Evolutionary conservation across 345 rosid species (phyloP).

Genomic region (Brassica nigra): DNA sequence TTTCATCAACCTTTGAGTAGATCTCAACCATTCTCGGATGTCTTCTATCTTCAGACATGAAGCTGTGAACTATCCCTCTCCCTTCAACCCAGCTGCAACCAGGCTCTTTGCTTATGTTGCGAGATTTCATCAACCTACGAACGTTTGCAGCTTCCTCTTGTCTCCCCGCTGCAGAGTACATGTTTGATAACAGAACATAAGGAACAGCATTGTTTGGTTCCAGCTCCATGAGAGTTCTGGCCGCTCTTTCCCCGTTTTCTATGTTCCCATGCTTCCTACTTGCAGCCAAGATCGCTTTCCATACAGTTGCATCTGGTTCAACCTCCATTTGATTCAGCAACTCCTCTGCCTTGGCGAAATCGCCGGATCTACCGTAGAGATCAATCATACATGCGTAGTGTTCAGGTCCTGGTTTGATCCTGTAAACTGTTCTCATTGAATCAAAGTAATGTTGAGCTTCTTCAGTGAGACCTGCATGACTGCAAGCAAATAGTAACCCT

Average conservation of each 20-base stretch:
- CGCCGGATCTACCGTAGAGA: slow-evolving; percentile 82
- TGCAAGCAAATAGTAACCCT: slow-evolving; percentile 88
- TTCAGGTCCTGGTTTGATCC: slow-evolving; percentile 76
- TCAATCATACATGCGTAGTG: slow-evolving; percentile 96
- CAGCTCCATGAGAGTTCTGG: slow-evolving; percentile 61
- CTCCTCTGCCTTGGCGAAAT: slow-evolving; percentile 62
- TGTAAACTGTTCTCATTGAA: slow-evolving; percentile 61
- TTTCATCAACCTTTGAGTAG: slow-evolving; percentile 71
- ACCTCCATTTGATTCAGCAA: slow-evolving; percentile 65
- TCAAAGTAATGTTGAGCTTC: slow-evolving; percentile 60
- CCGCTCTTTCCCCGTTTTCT: slow-evolving; percentile 80
- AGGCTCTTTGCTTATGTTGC: slow-evolving; percentile 74
- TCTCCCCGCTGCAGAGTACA: slow-evolving; percentile 68
- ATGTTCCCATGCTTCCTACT: slow-evolving; percentile 71
- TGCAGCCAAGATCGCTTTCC: slow-evolving; percentile 81
- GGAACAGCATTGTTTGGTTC: slow-evolving; percentile 78
- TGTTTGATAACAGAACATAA: slow-evolving; percentile 70
- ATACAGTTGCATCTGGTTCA: slow-evolving; percentile 78
- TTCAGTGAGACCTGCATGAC: slow-evolving; percentile 76
- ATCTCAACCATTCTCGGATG: slow-evolving; percentile 66
- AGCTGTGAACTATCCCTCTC: slow-evolving; percentile 63
- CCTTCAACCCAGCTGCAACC: slow-evolving; percentile 83
- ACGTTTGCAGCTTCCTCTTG: slow-evolving; percentile 76
- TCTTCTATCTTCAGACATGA: slow-evolving; percentile 74
- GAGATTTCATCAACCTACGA: slow-evolving; percentile 72